phyloP scores from a whole-genome alignment of 139 green algal species.

The Closterium sp. region DNA sequence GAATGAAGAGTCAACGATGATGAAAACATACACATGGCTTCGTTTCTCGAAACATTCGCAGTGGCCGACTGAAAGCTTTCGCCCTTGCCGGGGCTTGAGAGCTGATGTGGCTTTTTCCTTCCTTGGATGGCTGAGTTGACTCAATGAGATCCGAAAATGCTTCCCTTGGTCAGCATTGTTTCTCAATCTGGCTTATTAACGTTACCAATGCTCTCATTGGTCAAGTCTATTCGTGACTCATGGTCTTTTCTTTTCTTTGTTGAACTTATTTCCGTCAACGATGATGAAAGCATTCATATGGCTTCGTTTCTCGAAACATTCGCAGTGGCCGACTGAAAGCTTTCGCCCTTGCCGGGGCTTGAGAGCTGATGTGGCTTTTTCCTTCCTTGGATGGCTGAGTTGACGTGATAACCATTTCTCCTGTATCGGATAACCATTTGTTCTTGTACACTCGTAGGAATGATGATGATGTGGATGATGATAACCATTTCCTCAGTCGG shows the following conservation, averaged over 20 bases:
- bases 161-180: too few relatives aligned
- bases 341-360: constrained; percentile 69
- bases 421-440: too few relatives aligned
- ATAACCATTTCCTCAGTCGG: neutral
- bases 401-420: neutral
- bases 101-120: constrained; percentile 68
- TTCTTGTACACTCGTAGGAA: too few relatives aligned
- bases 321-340: constrained; percentile 76
- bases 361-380: constrained; percentile 66
- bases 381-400: constrained; percentile 80
- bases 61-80: constrained; percentile 77
- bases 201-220: too few relatives aligned
- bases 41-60: constrained; percentile 77
- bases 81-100: constrained; percentile 68
- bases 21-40: constrained; percentile 58
- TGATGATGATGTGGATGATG: neutral
- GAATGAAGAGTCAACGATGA: constrained; percentile 47
- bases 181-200: too few relatives aligned
- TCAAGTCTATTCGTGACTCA: neutral
- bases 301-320: constrained; percentile 74
- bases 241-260: neutral
- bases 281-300: constrained; percentile 60
- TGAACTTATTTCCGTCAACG: neutral
- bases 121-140: constrained; percentile 75
- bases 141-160: neutral